Conservation (phyloP, 148 eudicot genomes). For the Diospyros kaki region DNA sequence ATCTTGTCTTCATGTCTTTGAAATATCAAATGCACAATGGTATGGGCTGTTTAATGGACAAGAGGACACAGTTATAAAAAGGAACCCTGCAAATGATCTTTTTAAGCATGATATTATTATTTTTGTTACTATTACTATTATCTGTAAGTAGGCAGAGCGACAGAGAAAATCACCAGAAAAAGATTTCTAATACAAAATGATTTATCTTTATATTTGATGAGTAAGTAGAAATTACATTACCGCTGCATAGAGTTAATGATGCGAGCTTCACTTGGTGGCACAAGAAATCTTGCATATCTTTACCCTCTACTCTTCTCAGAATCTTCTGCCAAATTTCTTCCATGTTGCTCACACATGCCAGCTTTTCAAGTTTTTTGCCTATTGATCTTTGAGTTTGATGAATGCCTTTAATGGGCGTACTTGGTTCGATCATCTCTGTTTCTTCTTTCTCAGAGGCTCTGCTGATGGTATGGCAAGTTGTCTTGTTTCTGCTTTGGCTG, state of each 20-base stretch:
- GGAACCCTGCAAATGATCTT: neutral
- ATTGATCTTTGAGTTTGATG: neutral
- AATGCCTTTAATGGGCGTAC: constrained; percentile 1
- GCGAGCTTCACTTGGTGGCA: constrained; percentile 25
- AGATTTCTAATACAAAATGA: neutral
- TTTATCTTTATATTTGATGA: neutral
- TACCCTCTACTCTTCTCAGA: constrained; percentile 11
- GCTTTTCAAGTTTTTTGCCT: constrained; percentile 9
- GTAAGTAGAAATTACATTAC: constrained; percentile 14
- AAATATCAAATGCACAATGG: constrained; percentile 22
- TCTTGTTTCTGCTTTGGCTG: neutral
- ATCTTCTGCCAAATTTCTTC: constrained; percentile 22
- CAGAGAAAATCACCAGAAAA: too few relatives aligned
- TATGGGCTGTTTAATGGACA: constrained; percentile 8
- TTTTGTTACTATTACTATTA: too few relatives aligned
- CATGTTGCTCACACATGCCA: constrained; percentile 7
- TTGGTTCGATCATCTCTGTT: constrained; percentile 2
- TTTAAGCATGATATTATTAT: too few relatives aligned
- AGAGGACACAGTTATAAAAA: neutral
- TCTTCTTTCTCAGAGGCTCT: constrained; percentile 13
- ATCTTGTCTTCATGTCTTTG: constrained; percentile 22
- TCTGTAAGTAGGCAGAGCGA: too few relatives aligned
- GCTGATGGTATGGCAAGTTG: constrained; percentile 4
- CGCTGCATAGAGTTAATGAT: constrained; percentile 20
- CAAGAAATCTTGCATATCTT: constrained; percentile 15